phyloP scores from a whole-genome alignment of 108 stramenopile genomes.

The Fistulifera solaris region DNA sequence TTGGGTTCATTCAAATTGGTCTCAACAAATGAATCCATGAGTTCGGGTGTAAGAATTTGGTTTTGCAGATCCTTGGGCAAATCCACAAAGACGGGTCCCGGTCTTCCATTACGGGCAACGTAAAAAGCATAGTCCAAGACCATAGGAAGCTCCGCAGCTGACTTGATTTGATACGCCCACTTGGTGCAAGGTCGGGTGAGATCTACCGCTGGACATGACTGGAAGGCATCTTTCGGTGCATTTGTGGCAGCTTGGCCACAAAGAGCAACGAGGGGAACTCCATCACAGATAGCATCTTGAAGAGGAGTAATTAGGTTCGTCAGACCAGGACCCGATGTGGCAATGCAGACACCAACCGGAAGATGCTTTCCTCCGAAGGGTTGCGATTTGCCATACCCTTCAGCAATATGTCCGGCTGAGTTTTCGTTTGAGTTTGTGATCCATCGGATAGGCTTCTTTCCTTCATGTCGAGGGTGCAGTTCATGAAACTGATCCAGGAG shows the following conservation, averaged over 20 bases:
- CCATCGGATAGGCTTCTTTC: slow-evolving; percentile 58
- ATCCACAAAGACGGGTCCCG: slow-evolving; percentile 87
- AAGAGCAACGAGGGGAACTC: slow-evolving; percentile 80
- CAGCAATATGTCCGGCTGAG: slow-evolving; percentile 78
- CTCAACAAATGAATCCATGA: slow-evolving; percentile 56
- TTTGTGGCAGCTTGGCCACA: slow-evolving; percentile 87
- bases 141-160: slow-evolving; percentile 79
- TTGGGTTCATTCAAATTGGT: slow-evolving; percentile 16
- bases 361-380: slow-evolving; percentile 46
- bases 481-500: slow-evolving; percentile 81
- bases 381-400: slow-evolving; percentile 80
- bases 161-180: slow-evolving; percentile 87
- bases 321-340: slow-evolving; percentile 88
- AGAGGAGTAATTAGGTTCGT: slow-evolving; percentile 88
- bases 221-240: slow-evolving; percentile 80
- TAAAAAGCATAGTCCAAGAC: slow-evolving; percentile 88
- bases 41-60: slow-evolving; percentile 56
- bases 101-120: slow-evolving; percentile 80
- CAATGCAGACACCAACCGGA: slow-evolving; percentile 81
- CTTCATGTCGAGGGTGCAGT: slow-evolving; percentile 65
- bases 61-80: slow-evolving; percentile 91
- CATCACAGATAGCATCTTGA: slow-evolving; percentile 83
- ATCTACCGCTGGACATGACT: slow-evolving; percentile 72
- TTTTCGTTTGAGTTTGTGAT: slow-evolving; percentile 88
- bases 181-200: slow-evolving; percentile 81